phyloP scores from a whole-genome alignment of 78 protist species.

The Dictyostelium capitatum region DNA sequence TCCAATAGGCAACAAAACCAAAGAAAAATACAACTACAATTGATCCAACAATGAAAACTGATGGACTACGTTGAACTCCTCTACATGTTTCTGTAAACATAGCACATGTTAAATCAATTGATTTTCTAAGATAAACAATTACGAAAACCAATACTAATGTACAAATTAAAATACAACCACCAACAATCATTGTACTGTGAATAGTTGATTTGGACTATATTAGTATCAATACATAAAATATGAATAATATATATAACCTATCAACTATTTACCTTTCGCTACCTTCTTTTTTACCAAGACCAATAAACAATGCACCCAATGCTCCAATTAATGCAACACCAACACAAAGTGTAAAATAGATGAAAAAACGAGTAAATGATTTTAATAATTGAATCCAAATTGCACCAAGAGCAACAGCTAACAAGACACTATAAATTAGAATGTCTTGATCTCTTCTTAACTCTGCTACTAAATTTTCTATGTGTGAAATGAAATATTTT shows the following conservation, averaged over 20 bases:
- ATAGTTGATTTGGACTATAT: too few relatives aligned
- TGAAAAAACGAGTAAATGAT: constrained; percentile 58
- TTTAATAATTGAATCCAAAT: constrained; percentile 76
- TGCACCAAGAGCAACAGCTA: constrained; percentile 56
- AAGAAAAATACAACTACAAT: constrained; percentile 34
- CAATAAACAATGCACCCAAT: constrained; percentile 34
- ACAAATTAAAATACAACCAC: constrained; percentile 28
- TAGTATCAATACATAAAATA: not conserved
- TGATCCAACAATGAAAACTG: constrained; percentile 41
- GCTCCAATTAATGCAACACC: constrained; percentile 64
- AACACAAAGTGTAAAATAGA: constrained; percentile 51
- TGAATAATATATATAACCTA: not conserved
- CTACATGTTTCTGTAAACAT: constrained; percentile 75
- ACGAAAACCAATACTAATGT: constrained; percentile 31
- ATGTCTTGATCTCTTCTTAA: constrained; percentile 58
- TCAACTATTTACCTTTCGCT: constrained; percentile 48
- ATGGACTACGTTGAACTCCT: constrained; percentile 76
- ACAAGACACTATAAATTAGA: constrained; percentile 37
- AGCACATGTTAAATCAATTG: constrained; percentile 80
- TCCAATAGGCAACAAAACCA: constrained; percentile 81
- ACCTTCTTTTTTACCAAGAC: constrained; percentile 45
- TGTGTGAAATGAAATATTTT: constrained; percentile 12
- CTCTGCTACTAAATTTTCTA: constrained; percentile 78
- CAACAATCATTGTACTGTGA: constrained; percentile 58
- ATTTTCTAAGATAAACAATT: constrained; percentile 43